Evolutionary conservation across 2,329 filamentous ascomycete genomes (phyloP).

Genomic region (Diaporthe citri): DNA sequence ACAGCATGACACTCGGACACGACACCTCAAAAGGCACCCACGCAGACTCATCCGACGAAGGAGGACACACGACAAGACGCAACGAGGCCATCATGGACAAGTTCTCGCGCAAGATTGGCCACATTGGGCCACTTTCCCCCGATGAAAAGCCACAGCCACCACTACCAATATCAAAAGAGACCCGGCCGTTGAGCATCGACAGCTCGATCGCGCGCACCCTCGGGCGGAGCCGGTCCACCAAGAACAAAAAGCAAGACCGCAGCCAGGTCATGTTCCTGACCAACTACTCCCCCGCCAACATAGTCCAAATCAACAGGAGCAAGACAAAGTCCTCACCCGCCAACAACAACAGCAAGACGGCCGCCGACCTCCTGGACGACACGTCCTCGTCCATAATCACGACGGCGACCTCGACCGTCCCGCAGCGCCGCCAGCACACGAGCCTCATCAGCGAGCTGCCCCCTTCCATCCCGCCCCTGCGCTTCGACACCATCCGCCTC

Average conservation of each 20-base stretch:
- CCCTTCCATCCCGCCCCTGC: constrained; percentile 4
- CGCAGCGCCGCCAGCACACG: constrained; percentile 1
- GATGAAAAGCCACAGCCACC: not conserved
- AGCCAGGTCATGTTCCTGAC: constrained; percentile 1
- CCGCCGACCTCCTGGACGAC: too few species aligned
- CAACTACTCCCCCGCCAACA: not conserved
- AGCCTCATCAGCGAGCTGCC: constrained; percentile 6
- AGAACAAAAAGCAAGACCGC: not conserved
- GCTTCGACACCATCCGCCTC: constrained; percentile 19
- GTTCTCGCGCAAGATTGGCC: constrained; percentile 11
- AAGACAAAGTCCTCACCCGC: not conserved
- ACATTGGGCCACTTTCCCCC: not conserved
- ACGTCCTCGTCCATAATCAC: constrained; percentile 13
- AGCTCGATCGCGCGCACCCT: constrained; percentile 1
- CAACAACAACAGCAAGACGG: not conserved
- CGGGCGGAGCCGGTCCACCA: not conserved
- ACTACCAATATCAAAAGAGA: not conserved
- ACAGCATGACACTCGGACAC: not conserved
- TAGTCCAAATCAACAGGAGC: not conserved
- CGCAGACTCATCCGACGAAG: not conserved
- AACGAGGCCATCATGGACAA: constrained; percentile 19
- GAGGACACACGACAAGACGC: not conserved
- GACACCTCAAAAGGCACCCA: not conserved
- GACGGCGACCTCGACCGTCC: not conserved
- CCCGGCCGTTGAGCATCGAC: not conserved